Evolutionary conservation across 305 asterid species (phyloP), one percentile per base, ranked within the genome.

Genomic region (Fraxinus albicans): DNA sequence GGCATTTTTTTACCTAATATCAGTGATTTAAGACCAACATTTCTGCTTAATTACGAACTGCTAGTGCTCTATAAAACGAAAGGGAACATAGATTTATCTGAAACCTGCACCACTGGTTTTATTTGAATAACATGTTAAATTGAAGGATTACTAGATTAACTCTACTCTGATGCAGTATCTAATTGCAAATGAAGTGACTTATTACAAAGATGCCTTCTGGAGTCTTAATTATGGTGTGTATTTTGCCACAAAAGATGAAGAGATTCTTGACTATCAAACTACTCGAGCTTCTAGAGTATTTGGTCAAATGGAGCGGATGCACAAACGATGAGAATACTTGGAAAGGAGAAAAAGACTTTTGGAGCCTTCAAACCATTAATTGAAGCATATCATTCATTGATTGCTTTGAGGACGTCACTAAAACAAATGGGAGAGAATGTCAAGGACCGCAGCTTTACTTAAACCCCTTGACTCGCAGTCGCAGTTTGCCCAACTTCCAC

Each of bases 151-250:
- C 65, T 17, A 3, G 21, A 74, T 77, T 38, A 38, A 38, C 42
- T 38, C 23, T 53, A 8, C 53, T 67, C 13, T 69, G 25, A n/a
- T 79, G 31, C 72, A 10, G 50, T 67, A 27, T 80, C 31, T 55
- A 23, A 1, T 50, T 76, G 75, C 79, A 4, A 23, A 3, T 77
- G 55, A 27, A 29, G 38, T 80, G 69, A 27, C 60, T 19, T 17
- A 9, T 2, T 63, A 38, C 86, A 88, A 88, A 89, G 97, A 94
- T 90, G 94, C 99, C 82, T 91, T 96, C 83, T 96, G 98, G 99
- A 90, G 99, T 78, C 98, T 94, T 77, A 96, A 96, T 82, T 96
- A 88, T 81, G 98, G 99, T 70, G 99, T 96, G 70, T 94, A 94
- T 87, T 92, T 94, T 90, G 97, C 99, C 77, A 92, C 98, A 80